These are phyloP conservation scores for Colletotrichum sp. DNA, from an alignment of 2,329 filamentous ascomycete genomes.

Conservation along the genomic window DNA sequence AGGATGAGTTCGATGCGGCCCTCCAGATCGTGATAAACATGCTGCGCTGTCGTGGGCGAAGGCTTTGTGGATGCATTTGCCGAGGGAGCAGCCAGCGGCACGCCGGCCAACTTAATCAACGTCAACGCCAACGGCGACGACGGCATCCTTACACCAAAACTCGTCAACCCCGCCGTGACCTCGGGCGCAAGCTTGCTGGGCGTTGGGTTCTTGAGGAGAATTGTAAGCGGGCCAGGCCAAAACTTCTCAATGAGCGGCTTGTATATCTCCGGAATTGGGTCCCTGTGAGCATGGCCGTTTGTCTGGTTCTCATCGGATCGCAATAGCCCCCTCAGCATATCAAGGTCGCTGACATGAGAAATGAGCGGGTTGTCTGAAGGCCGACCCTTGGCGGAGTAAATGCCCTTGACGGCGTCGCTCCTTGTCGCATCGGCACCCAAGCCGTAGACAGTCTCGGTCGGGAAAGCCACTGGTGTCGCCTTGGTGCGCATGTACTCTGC, in stretches of 20 bases:
- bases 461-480: constrained; percentile 86
- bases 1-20: constrained; percentile 86
- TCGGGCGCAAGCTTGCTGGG: constrained; percentile 79
- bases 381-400: constrained; percentile 87
- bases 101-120: constrained; percentile 78
- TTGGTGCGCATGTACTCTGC: constrained; percentile 68
- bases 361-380: constrained; percentile 96
- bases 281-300: constrained; percentile 25
- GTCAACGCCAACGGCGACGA: constrained; percentile 82
- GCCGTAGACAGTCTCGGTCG: constrained; percentile 97
- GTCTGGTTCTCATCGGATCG: constrained; percentile 22
- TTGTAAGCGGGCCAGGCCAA: constrained; percentile 94
- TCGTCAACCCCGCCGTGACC: constrained; percentile 83
- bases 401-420: constrained; percentile 82
- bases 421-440: constrained; percentile 95
- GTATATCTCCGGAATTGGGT: constrained; percentile 75
- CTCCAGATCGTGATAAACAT: constrained; percentile 84
- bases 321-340: constrained; percentile 73
- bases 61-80: constrained; percentile 95
- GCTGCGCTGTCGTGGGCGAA: constrained; percentile 86
- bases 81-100: constrained; percentile 87
- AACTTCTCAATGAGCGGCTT: constrained; percentile 77
- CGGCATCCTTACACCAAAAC: constrained; percentile 92
- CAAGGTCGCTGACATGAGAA: constrained; percentile 83
- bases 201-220: constrained; percentile 80